Conservation (phyloP, 192 early-diverging fungal genomes). For the Globomyces pollinis-pini region DNA sequence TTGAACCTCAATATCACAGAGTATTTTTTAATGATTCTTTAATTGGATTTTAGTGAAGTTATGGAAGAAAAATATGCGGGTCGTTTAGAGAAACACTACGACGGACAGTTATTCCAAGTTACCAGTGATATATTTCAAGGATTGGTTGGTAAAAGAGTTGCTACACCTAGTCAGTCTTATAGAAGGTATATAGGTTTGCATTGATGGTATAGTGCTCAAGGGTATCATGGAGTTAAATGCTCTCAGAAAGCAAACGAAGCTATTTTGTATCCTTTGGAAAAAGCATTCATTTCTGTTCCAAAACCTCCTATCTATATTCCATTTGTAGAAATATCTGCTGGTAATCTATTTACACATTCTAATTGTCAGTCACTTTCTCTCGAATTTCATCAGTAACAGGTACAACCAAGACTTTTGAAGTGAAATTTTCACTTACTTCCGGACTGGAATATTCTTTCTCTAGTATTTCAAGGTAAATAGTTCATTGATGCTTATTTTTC, state of each 20-base stretch:
- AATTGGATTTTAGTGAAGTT: conserved; percentile 42
- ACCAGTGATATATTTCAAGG: conserved; percentile 79
- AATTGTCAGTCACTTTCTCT: conserved; percentile 74
- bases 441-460: conserved; percentile 77
- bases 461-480: conserved; percentile 65
- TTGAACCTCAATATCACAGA: conserved; percentile 74
- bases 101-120: conserved; percentile 77
- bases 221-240: conserved; percentile 78
- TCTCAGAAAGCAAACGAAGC: conserved; percentile 97
- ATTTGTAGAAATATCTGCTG: conserved; percentile 72
- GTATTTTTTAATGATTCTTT: conserved; percentile 17
- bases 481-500: conserved; percentile 32
- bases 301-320: conserved; percentile 90
- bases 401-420: conserved; percentile 77
- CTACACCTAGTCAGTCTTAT: conserved; percentile 51
- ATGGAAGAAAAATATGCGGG: conserved; percentile 62
- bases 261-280: conserved; percentile 86
- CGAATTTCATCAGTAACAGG: conserved; percentile 51
- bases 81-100: conserved; percentile 73
- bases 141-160: conserved; percentile 69
- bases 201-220: conserved; percentile 69
- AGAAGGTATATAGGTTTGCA: conserved; percentile 14
- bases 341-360: no score
- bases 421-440: conserved; percentile 82
- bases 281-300: conserved; percentile 86